Percentiles rank a stretch among this genome's conserved stretches.
Evolutionary conservation across 164 flowering plant genomes (phyloP).

Genomic region (Warburgia ugandensis): DNA sequence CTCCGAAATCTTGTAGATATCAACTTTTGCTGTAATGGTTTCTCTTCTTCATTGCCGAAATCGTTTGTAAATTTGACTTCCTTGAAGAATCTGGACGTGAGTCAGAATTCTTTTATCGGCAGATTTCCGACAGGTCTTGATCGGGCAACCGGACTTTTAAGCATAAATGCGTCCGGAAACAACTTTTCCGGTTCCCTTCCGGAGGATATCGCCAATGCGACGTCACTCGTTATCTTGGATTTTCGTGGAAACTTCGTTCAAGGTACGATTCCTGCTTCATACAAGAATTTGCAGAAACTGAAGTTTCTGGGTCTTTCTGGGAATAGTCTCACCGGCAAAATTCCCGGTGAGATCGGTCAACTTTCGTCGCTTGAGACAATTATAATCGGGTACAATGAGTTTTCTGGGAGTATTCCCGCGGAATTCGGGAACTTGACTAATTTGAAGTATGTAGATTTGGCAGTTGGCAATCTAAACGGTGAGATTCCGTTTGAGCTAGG

Average conservation of each 20-base stretch:
- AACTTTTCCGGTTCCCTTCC: slow-evolving; percentile 71
- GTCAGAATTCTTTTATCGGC: slow-evolving; percentile 59
- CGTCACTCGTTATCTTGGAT: slow-evolving; percentile 57
- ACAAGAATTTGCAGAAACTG: slow-evolving; percentile 51
- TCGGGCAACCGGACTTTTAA: slow-evolving; percentile 22
- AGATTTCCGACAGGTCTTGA: slow-evolving; percentile 52
- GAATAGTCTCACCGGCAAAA: slow-evolving; percentile 66
- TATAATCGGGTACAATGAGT: slow-evolving; percentile 80
- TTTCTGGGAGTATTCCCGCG: slow-evolving; percentile 62
- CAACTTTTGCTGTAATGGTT: slow-evolving; percentile 62
- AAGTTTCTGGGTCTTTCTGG: slow-evolving; percentile 90
- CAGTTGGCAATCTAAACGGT: slow-evolving; percentile 61
- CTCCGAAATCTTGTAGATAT: slow-evolving; percentile 37
- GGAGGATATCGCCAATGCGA: slow-evolving; percentile 60
- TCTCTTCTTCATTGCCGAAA: slow-evolving; percentile 44
- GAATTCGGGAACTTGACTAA: slow-evolving; percentile 72
- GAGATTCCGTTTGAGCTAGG: slow-evolving; percentile 70
- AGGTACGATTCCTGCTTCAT: slow-evolving; percentile 57
- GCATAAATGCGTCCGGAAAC: slow-evolving; percentile 75
- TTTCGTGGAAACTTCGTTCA: slow-evolving; percentile 76
- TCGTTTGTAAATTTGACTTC: slow-evolving; percentile 42
- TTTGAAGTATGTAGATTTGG: slow-evolving; percentile 78
- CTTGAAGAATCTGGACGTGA: slow-evolving; percentile 49
- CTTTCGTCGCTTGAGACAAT: slow-evolving; percentile 63
- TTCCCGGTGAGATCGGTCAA: slow-evolving; percentile 71